phyloP scores from a whole-genome alignment of 768 basidiomycete species.

The Termitomyces sp. region DNA sequence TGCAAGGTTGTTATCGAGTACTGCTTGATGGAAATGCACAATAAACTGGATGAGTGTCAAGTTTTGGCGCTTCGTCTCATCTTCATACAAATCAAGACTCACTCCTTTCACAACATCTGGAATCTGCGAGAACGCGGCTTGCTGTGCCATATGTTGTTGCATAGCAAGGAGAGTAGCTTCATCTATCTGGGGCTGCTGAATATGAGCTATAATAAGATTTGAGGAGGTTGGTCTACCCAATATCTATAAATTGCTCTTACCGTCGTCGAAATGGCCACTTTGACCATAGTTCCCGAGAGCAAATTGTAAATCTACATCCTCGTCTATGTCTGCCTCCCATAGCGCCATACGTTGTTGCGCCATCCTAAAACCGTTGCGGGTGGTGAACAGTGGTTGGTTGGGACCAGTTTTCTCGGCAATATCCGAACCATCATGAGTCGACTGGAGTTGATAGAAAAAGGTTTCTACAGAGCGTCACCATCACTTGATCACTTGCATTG shows the following conservation, averaged over 20 bases:
- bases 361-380: conserved; percentile 29
- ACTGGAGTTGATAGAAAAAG: no score
- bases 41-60: conserved; percentile 60
- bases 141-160: conserved; percentile 82
- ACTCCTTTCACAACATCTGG: conserved; percentile 89
- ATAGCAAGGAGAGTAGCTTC: conserved; percentile 65
- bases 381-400: conserved; percentile 1
- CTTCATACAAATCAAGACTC: conserved; percentile 22
- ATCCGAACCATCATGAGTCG: conserved; percentile 18
- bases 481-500: no score
- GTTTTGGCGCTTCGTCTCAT: not conserved
- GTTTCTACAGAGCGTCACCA: not conserved
- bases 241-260: conserved; percentile 26
- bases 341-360: conserved; percentile 62
- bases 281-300: conserved; percentile 68
- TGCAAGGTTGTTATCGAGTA: conserved; percentile 83
- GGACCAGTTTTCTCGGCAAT: conserved; percentile 24
- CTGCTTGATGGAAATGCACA: conserved; percentile 91
- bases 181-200: conserved; percentile 61
- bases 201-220: conserved; percentile 30
- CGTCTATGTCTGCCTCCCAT: conserved; percentile 81
- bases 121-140: conserved; percentile 76
- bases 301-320: conserved; percentile 70
- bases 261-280: conserved; percentile 62
- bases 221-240: conserved; percentile 4